Percentiles rank a stretch among this genome's conserved stretches.
These are phyloP conservation scores for Polytrichum commune DNA, from an alignment of 225 moss, liverwort and hornwort genomes.

Conservation along the genomic window DNA sequence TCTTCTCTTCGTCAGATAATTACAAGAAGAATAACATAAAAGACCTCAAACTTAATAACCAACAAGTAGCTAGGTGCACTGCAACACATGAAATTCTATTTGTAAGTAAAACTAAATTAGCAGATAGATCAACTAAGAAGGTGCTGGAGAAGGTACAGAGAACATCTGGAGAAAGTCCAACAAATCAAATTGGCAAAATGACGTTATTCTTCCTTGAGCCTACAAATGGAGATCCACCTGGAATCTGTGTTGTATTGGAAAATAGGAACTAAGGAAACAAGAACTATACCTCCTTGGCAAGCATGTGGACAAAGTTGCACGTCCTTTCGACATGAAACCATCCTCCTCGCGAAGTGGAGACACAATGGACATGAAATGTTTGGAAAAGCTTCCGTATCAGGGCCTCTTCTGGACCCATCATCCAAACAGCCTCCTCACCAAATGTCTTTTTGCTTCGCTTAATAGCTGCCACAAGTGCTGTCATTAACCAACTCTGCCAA, in stretches of 20 bases:
- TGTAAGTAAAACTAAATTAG: too few relatives aligned
- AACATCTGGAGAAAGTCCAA: too few relatives aligned
- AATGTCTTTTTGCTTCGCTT: constrained; percentile 55
- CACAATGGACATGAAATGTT: constrained; percentile 64
- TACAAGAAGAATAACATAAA: too few relatives aligned
- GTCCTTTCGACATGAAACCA: constrained; percentile 75
- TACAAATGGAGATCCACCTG: neutral
- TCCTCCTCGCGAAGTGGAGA: constrained; percentile 76
- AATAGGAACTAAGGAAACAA: neutral
- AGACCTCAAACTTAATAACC: too few relatives aligned
- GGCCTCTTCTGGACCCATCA: constrained; percentile 67
- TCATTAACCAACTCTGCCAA: constrained; percentile 81
- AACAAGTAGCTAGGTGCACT: too few relatives aligned
- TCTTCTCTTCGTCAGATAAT: too few relatives aligned
- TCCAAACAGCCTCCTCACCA: constrained; percentile 59
- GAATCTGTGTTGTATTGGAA: neutral
- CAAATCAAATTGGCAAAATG: too few relatives aligned
- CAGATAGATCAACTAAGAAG: too few relatives aligned
- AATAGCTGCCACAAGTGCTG: constrained; percentile 56
- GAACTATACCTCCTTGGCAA: constrained; percentile 49
- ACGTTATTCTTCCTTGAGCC: too few relatives aligned
- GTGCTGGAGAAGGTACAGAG: too few relatives aligned
- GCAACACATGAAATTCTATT: too few relatives aligned
- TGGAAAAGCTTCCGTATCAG: constrained; percentile 62
- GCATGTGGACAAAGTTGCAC: constrained; percentile 66